A percentile compares a stretch with the other conserved stretches of the same genome.
These are phyloP conservation scores for Xylaria hypoxylon DNA, from an alignment of 2,329 filamentous ascomycete species.

Conservation along the genomic window DNA sequence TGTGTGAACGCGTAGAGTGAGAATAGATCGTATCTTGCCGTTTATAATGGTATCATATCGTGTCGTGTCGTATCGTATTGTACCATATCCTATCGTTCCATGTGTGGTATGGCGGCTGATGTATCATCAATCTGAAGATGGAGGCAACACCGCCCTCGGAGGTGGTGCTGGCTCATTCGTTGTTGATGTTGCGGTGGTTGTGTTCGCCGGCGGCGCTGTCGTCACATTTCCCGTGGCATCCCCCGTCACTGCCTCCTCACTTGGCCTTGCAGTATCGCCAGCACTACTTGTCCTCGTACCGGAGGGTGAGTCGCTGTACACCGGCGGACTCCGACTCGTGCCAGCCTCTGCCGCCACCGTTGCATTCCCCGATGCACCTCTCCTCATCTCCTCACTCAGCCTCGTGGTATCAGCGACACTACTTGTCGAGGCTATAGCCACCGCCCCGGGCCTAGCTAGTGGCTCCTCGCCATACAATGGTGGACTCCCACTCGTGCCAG, in stretches of 20 bases:
- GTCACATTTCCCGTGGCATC: slow-evolving; percentile 1
- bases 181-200: slow-evolving; percentile 20
- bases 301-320: too few relatives aligned
- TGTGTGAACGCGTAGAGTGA: neutral
- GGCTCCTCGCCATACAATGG: slow-evolving; percentile 32
- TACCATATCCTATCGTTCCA: neutral
- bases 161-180: slow-evolving; percentile 39
- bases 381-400: slow-evolving; percentile 6
- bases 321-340: too few relatives aligned
- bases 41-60: neutral
- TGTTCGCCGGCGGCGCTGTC: neutral
- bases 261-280: neutral
- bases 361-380: neutral
- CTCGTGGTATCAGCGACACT: neutral
- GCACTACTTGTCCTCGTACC: neutral
- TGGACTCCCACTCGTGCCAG: slow-evolving; percentile 36
- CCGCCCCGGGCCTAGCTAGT: slow-evolving; percentile 15
- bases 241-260: neutral
- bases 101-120: neutral
- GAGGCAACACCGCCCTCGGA: slow-evolving; percentile 41
- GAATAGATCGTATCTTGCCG: neutral
- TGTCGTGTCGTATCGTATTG: neutral
- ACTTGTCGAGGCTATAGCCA: slow-evolving; percentile 2
- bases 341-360: too few relatives aligned
- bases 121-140: slow-evolving; percentile 24